Conservation (phyloP, 208 protist genomes). For the Acanthamoeba castellanii region DNA sequence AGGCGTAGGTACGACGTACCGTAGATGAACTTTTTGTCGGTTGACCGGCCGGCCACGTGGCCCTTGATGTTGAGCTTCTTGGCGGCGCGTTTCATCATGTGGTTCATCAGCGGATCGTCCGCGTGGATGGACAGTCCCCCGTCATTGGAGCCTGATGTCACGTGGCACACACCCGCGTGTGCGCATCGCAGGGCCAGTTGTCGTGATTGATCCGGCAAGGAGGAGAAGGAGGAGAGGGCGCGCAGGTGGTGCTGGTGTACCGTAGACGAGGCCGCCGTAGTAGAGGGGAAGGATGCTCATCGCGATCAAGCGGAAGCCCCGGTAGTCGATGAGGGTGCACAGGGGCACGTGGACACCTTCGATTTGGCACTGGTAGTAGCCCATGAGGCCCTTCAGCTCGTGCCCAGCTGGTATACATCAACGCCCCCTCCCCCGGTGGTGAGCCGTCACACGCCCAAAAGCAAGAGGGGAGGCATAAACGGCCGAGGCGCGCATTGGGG, state of each 20-base stretch:
- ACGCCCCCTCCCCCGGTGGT: too few species aligned
- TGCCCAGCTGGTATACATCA: not conserved
- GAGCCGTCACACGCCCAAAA: too few species aligned
- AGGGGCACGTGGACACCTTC: conserved; percentile 77
- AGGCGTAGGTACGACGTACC: not conserved
- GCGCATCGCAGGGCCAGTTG: not conserved
- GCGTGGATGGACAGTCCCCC: not conserved
- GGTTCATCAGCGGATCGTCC: conserved; percentile 20
- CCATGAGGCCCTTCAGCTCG: conserved; percentile 57
- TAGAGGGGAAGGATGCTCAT: conserved; percentile 81
- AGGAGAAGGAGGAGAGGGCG: too few species aligned
- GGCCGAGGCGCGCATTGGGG: too few species aligned
- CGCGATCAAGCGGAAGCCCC: conserved; percentile 82
- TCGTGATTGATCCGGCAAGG: conserved; percentile 35
- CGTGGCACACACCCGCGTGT: conserved; percentile 52
- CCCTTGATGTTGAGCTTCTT: conserved; percentile 64
- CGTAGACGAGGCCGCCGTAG: conserved; percentile 41
- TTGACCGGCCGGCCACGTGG: not conserved
- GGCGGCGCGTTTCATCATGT: conserved; percentile 43
- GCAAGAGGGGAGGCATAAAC: too few species aligned
- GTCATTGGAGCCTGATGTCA: conserved; percentile 17
- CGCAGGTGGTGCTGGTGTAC: not conserved
- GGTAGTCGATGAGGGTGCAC: conserved; percentile 81
- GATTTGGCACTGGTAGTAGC: conserved; percentile 43
- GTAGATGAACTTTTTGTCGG: conserved; percentile 44